These are phyloP conservation scores for Chalaropsis thielavioides DNA, from an alignment of 2,329 filamentous ascomycete species.

Conservation along the genomic window DNA sequence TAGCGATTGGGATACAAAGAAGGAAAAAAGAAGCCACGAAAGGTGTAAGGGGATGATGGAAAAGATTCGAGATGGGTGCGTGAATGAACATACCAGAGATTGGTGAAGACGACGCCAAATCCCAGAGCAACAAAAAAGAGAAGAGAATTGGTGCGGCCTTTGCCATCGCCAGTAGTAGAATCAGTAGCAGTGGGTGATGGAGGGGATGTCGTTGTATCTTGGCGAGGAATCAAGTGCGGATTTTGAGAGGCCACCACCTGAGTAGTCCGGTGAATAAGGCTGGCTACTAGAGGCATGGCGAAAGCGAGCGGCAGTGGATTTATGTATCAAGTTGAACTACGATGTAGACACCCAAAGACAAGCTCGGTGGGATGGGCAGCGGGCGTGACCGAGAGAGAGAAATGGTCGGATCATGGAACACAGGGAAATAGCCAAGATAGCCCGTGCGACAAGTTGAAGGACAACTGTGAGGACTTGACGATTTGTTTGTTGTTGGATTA, in stretches of 20 bases:
- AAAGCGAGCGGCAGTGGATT: neutral
- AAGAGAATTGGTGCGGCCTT: slow-evolving; percentile 30
- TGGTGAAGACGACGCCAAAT: slow-evolving; percentile 97
- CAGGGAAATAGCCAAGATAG: neutral
- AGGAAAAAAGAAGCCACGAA: slow-evolving; percentile 17
- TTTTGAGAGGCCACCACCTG: neutral
- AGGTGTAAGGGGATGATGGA: neutral
- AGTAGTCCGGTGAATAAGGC: neutral
- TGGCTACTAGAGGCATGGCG: neutral
- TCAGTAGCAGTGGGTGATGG: slow-evolving; percentile 13
- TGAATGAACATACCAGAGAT: slow-evolving; percentile 62
- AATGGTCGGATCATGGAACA: neutral
- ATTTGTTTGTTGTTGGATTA: neutral
- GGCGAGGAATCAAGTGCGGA: slow-evolving; percentile 9
- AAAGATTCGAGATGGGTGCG: neutral
- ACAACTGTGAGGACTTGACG: neutral
- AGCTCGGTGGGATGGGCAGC: neutral
- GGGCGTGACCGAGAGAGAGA: neutral
- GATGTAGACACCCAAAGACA: neutral
- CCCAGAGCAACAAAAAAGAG: slow-evolving; percentile 87
- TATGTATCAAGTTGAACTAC: neutral
- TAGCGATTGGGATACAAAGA: neutral
- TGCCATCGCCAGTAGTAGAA: slow-evolving; percentile 19
- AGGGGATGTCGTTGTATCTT: slow-evolving; percentile 19
- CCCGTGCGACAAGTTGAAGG: neutral